These are phyloP conservation scores for Salvia miltiorrhiza DNA, from an alignment of 257 asterid species.

Conservation along the genomic window DNA sequence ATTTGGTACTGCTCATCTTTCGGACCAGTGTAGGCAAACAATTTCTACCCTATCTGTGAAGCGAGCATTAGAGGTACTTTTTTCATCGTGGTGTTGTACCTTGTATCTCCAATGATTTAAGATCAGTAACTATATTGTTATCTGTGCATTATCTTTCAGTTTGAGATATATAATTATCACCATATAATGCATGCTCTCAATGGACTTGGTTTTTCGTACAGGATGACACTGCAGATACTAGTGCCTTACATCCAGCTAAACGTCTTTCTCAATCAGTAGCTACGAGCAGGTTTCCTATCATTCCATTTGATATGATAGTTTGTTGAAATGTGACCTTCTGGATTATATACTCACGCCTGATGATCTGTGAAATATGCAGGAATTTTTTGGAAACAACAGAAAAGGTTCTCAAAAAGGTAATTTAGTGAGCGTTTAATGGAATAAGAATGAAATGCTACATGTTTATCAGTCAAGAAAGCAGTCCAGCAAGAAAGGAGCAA, in stretches of 20 bases:
- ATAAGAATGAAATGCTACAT: background rate
- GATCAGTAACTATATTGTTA: background rate
- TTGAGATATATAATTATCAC: background rate
- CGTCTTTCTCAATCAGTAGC: constrained; percentile 48
- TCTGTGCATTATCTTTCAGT: background rate
- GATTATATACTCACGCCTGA: constrained; percentile 29
- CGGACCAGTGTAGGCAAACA: constrained; percentile 33
- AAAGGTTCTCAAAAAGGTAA: constrained; percentile 48
- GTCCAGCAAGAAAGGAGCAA: constrained; percentile 1
- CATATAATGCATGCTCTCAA: background rate
- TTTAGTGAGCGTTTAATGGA: background rate
- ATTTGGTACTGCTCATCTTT: constrained; percentile 23
- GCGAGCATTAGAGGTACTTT: constrained; percentile 58
- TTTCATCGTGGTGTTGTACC: constrained; percentile 4
- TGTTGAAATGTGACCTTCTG: background rate
- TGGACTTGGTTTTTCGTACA: constrained; percentile 32
- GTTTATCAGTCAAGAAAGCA: constrained; percentile 12
- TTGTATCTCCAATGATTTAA: constrained; percentile 10
- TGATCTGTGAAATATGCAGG: too few species aligned
- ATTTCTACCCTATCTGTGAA: constrained; percentile 44
- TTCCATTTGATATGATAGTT: constrained; percentile 19
- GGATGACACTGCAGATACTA: constrained; percentile 35
- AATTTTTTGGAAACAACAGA: too few species aligned
- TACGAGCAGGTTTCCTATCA: constrained; percentile 47
- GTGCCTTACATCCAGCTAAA: constrained; percentile 53